Percentiles rank a stretch among this genome's conserved stretches.
These are phyloP conservation scores for Geosmithia flava DNA, from an alignment of 2,329 filamentous ascomycete species.

Conservation along the genomic window DNA sequence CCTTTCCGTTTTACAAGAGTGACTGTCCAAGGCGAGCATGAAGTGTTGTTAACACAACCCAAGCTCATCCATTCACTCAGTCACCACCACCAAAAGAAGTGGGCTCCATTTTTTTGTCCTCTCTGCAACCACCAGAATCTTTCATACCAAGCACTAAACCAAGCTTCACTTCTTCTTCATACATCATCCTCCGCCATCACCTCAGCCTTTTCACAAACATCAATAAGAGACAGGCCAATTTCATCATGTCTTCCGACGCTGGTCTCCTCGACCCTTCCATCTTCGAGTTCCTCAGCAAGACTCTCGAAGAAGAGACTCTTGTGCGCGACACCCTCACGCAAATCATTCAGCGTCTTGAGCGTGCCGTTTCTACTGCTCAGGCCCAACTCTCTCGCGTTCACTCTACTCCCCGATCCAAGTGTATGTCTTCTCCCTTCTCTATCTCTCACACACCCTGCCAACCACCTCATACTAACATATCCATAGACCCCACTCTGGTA, in stretches of 20 bases:
- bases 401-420: conserved; percentile 58
- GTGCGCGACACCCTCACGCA: conserved; percentile 76
- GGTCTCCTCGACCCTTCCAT: conserved; percentile 59
- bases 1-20: too few relatives aligned
- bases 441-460: neutral
- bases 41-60: too few relatives aligned
- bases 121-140: too few relatives aligned
- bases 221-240: neutral
- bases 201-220: neutral
- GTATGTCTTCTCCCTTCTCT: conserved; percentile 18
- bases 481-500: conserved; percentile 34
- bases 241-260: conserved; percentile 17
- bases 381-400: conserved; percentile 82
- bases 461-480: conserved; percentile 1
- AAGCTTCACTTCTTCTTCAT: neutral
- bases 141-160: neutral
- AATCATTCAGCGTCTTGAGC: conserved; percentile 71
- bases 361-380: conserved; percentile 69
- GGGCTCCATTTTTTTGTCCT: too few relatives aligned
- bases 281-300: conserved; percentile 76
- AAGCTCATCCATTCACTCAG: too few relatives aligned
- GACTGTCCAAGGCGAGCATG: too few relatives aligned
- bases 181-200: neutral
- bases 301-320: conserved; percentile 76
- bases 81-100: too few relatives aligned